Evolutionary conservation across 768 basidiomycete genomes (phyloP), one percentile per base, ranked within the genome.

Genomic region (Trametes cubensis): DNA sequence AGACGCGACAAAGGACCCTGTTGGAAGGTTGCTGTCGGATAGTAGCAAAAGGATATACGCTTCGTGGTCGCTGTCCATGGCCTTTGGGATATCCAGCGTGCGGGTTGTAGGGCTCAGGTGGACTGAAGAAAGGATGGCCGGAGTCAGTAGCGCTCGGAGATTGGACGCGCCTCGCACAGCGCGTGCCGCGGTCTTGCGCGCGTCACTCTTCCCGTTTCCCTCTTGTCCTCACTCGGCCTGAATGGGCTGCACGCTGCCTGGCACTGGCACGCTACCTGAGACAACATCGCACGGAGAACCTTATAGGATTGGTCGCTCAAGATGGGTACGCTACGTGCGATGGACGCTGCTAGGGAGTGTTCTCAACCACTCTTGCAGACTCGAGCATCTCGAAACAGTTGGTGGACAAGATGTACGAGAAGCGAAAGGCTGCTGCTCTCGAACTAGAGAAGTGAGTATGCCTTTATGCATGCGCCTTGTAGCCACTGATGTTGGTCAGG

Each of bases 1-100:
- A 0, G 95, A 97, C 0, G 95, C 92, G 61, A 98, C 92, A 73
- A 99, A 99, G 1, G 96, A 90, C 39, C 97, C 97, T 0, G 96
- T 98, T 2, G 97, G 97, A 3, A 99, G 86, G 74, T 96, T 98
- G 63, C 92, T 91, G 77, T 96, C 94, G 0, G 92, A 83, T 45
- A 96, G 83, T 39, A 95, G 80, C 41, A 95, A 83, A 18, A 94
- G 79, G 30, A 94, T 75, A 73, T 90, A 92, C 0, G 83, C 78
- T 70, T 90, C 87, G 60, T 77, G 78, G 71, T 74, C 70, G 74
- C 77, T 75, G 69, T 72, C 69, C 71, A 72, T 72, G 60, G 45
- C 53, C 40, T 50, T 11, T 34, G 55, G 7, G 23, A 20, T 18
- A 26, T 26, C 4, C 38, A 25, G 42, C 47, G 23, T 46, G 58